Conservation (phyloP, 805 yeast genomes). For the Spathaspora sp. region DNA sequence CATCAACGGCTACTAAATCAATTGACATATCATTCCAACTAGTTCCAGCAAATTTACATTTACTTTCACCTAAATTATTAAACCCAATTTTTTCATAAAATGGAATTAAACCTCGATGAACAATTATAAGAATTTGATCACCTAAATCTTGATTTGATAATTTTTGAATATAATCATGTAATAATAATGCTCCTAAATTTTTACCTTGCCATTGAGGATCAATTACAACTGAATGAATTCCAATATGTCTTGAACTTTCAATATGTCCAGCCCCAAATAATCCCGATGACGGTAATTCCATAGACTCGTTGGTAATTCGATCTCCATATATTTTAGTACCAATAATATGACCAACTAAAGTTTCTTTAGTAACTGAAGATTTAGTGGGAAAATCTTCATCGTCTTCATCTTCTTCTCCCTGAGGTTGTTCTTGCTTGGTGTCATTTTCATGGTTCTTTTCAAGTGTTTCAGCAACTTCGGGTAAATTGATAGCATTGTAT, state of each 20-base stretch:
- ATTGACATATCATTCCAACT: conserved; percentile 60
- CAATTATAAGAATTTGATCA: conserved; percentile 68
- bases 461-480: conserved; percentile 34
- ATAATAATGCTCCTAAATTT: conserved; percentile 75
- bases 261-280: conserved; percentile 54
- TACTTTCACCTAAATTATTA: conserved; percentile 60
- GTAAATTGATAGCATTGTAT: conserved; percentile 40
- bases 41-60: conserved; percentile 54
- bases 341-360: conserved; percentile 73
- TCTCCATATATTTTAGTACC: conserved; percentile 65
- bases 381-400: conserved; percentile 41
- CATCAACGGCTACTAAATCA: conserved; percentile 43
- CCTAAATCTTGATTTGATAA: conserved; percentile 85
- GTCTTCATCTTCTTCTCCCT: conserved; percentile 25
- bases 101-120: conserved; percentile 63
- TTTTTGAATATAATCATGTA: conserved; percentile 89
- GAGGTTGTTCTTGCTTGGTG: conserved; percentile 20
- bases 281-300: conserved; percentile 59
- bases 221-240: conserved; percentile 78
- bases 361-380: conserved; percentile 54
- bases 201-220: conserved; percentile 75
- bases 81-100: conserved; percentile 86
- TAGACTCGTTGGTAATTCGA: conserved; percentile 52
- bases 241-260: conserved; percentile 71
- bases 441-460: conserved; percentile 22